Conservation (phyloP, 2,329 filamentous ascomycete genomes). For the Didymella pinodella region DNA sequence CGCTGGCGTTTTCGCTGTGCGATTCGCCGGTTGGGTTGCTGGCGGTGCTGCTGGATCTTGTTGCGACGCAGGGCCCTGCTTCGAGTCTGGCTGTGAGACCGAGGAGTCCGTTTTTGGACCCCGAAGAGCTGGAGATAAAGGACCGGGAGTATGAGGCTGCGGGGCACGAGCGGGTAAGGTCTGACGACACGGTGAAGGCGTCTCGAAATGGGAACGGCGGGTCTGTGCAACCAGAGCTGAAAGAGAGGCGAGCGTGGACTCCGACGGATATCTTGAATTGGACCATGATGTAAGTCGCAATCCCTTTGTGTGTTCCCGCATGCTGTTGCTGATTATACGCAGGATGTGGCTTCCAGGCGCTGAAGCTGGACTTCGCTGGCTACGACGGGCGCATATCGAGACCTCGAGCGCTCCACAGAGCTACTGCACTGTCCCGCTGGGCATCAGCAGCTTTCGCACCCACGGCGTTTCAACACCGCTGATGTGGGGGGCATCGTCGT, state of each 20-base stretch:
- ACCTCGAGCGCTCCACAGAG: conserved; percentile 23
- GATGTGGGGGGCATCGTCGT: conserved; percentile 51
- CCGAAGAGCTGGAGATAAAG: conserved; percentile 40
- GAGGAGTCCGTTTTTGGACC: conserved; percentile 44
- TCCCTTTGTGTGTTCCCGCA: not conserved
- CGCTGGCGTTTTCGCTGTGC: conserved; percentile 48
- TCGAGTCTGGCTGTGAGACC: conserved; percentile 31
- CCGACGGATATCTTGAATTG: conserved; percentile 64
- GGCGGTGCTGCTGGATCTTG: conserved; percentile 43
- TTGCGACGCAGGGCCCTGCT: conserved; percentile 35
- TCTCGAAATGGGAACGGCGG: not conserved
- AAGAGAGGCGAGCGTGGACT: conserved; percentile 35
- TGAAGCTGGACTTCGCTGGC: conserved; percentile 52
- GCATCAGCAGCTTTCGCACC: conserved; percentile 51
- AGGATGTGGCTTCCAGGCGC: conserved; percentile 24
- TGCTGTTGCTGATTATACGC: not conserved
- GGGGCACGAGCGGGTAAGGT: conserved; percentile 18
- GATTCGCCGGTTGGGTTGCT: conserved; percentile 51
- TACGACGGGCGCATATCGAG: conserved; percentile 49
- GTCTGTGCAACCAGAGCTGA: too few relatives aligned
- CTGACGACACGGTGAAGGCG: conserved; percentile 12
- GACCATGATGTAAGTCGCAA: conserved; percentile 54
- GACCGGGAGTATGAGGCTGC: conserved; percentile 20
- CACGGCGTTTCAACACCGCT: conserved; percentile 37
- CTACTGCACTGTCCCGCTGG: conserved; percentile 47